phyloP scores from a whole-genome alignment of 106 monocot genomes.

The Dioscorea dumetorum region DNA sequence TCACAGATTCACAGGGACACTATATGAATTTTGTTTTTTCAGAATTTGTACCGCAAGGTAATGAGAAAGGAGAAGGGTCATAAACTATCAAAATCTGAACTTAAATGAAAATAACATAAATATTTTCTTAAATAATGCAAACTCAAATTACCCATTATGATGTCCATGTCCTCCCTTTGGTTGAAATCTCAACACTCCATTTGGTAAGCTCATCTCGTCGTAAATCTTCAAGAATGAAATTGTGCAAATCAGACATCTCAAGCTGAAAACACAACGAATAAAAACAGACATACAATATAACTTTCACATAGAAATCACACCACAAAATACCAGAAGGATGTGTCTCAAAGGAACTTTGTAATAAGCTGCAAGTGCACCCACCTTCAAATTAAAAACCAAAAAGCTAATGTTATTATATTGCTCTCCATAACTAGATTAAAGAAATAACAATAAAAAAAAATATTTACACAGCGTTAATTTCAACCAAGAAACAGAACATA shows the following conservation, averaged over 20 bases:
- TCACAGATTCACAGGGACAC: not conserved
- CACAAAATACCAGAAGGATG: slow-evolving; percentile 61
- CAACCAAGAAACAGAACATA: too few species aligned
- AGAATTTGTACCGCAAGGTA: not conserved
- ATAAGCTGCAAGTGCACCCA: slow-evolving; percentile 86
- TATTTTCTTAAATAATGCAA: not conserved
- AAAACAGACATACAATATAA: not conserved
- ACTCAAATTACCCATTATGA: slow-evolving; percentile 68
- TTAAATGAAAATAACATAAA: not conserved
- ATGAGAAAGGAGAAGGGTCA: not conserved
- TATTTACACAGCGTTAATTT: too few species aligned
- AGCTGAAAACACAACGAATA: not conserved
- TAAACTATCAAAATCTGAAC: not conserved
- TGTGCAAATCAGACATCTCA: not conserved
- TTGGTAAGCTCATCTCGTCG: slow-evolving; percentile 95
- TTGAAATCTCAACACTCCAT: slow-evolving; percentile 84
- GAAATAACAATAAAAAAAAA: too few species aligned
- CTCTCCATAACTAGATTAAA: too few species aligned
- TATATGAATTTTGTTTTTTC: not conserved
- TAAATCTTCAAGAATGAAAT: slow-evolving; percentile 43
- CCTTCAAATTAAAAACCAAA: slow-evolving; percentile 21
- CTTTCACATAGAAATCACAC: not conserved
- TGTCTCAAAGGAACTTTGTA: slow-evolving; percentile 90
- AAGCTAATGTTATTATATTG: too few species aligned
- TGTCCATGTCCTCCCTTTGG: slow-evolving; percentile 88